Conservation (phyloP, 306 rosid genomes). For the Alnus glutinosa region DNA sequence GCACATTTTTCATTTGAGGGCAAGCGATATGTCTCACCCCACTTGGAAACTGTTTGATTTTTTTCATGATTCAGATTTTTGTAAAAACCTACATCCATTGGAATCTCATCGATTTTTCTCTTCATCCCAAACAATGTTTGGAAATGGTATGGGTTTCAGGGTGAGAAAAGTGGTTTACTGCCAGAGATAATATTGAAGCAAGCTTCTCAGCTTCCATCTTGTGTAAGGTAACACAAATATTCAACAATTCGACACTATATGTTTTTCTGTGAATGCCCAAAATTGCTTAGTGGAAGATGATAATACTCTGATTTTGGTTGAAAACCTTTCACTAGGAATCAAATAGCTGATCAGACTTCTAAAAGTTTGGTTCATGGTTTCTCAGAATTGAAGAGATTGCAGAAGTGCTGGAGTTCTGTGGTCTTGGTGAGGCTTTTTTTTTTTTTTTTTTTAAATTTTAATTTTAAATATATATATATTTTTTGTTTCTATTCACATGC, state of each 20-base stretch:
- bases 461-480: constrained; percentile 4
- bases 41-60: background rate
- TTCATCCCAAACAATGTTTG: constrained; percentile 17
- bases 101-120: constrained; percentile 1
- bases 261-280: constrained; percentile 3
- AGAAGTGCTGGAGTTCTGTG: constrained; percentile 68
- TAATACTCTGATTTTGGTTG: constrained; percentile 4
- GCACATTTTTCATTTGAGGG: constrained; percentile 4
- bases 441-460: no score
- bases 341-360: constrained; percentile 46
- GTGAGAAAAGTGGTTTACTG: constrained; percentile 37
- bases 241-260: constrained; percentile 9
- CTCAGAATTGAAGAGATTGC: constrained; percentile 52
- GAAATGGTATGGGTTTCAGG: constrained; percentile 47
- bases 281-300: constrained; percentile 18
- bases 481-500: background rate
- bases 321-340: constrained; percentile 52
- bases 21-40: background rate
- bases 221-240: constrained; percentile 44
- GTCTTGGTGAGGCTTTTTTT: constrained; percentile 55
- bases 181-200: constrained; percentile 40
- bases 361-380: constrained; percentile 51
- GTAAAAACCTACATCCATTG: background rate
- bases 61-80: background rate
- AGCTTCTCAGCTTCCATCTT: constrained; percentile 50